Percentiles rank a stretch among this genome's conserved stretches.
These are phyloP conservation scores for Plasmopara halstedii DNA, from an alignment of 352 stramenopile species.

Conservation along the genomic window DNA sequence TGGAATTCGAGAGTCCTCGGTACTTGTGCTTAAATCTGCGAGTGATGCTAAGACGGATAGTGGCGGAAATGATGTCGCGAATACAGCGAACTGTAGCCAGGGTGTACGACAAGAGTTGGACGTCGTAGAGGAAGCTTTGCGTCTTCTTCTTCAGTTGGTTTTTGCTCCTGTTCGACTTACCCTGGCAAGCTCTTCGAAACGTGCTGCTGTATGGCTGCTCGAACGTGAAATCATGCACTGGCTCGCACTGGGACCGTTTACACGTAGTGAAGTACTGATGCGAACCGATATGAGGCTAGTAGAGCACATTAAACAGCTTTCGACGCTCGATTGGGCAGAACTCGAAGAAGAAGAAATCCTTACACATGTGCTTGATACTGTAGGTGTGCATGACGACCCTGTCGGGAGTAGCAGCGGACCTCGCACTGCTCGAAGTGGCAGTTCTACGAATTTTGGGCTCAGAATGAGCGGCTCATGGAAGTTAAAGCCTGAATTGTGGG, in stretches of 20 bases:
- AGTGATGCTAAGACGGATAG: background rate
- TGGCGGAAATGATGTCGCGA: background rate
- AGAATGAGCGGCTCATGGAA: constrained; percentile 70
- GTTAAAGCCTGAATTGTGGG: constrained; percentile 49
- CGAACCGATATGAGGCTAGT: constrained; percentile 68
- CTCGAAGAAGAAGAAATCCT: constrained; percentile 78
- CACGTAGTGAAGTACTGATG: constrained; percentile 54
- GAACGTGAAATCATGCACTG: constrained; percentile 75
- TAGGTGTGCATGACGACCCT: constrained; percentile 57
- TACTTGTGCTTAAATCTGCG: constrained; percentile 13
- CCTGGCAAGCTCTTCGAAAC: constrained; percentile 23
- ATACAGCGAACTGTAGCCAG: constrained; percentile 9
- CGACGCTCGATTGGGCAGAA: constrained; percentile 38
- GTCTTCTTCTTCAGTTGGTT: constrained; percentile 51
- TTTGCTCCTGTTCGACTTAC: constrained; percentile 44
- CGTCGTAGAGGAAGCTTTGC: constrained; percentile 55
- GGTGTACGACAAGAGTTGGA: constrained; percentile 38
- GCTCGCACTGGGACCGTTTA: constrained; percentile 58
- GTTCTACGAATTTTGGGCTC: constrained; percentile 39
- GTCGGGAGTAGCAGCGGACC: constrained; percentile 10
- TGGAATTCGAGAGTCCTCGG: constrained; percentile 13
- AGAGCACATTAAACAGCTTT: constrained; percentile 61
- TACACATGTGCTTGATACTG: constrained; percentile 47
- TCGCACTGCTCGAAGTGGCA: constrained; percentile 20
- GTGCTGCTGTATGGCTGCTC: constrained; percentile 34